phyloP scores from a whole-genome alignment of 768 basidiomycete genomes.

The Ramaria rubella region DNA sequence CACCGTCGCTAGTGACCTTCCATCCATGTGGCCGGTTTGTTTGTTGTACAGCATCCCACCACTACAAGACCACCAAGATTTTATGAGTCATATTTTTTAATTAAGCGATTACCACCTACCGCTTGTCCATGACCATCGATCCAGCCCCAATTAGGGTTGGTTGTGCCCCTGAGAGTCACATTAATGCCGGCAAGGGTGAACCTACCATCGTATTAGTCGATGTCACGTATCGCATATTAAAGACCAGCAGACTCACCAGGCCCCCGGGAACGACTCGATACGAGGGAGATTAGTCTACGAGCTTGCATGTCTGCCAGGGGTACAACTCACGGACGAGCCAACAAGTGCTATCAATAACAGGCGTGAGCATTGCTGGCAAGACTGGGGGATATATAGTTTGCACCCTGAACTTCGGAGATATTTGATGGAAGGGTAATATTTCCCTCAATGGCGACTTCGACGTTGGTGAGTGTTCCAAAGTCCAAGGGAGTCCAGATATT shows the following conservation, averaged over 20 bases:
- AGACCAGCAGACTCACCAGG: slow-evolving; percentile 5
- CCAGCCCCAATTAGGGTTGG: slow-evolving; percentile 58
- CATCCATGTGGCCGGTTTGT: slow-evolving; percentile 50
- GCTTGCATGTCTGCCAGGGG: background rate
- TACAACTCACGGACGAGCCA: too few relatives aligned
- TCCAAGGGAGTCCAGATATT: slow-evolving; percentile 54
- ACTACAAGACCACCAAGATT: slow-evolving; percentile 30
- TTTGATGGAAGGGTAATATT: slow-evolving; percentile 49
- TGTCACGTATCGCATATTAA: too few relatives aligned
- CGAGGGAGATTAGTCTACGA: slow-evolving; percentile 6
- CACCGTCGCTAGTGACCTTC: slow-evolving; percentile 45
- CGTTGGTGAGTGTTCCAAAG: slow-evolving; percentile 49
- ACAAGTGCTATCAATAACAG: too few relatives aligned
- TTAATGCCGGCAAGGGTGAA: slow-evolving; percentile 49
- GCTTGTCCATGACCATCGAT: slow-evolving; percentile 53
- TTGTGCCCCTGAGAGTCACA: slow-evolving; percentile 50
- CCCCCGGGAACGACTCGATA: slow-evolving; percentile 4
- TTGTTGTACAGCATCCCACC: slow-evolving; percentile 52
- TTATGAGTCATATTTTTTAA: too few relatives aligned
- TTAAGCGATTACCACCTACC: too few relatives aligned
- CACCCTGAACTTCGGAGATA: slow-evolving; percentile 46
- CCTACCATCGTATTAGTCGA: slow-evolving; percentile 30
- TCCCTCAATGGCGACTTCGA: slow-evolving; percentile 48
- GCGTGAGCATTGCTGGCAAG: background rate
- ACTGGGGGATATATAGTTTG: background rate